A percentile compares a stretch with the other conserved stretches of the same genome.
Evolutionary conservation across 1,284 basidiomycete genomes (phyloP).

Genomic region (Microbotryomycetes sp.): DNA sequence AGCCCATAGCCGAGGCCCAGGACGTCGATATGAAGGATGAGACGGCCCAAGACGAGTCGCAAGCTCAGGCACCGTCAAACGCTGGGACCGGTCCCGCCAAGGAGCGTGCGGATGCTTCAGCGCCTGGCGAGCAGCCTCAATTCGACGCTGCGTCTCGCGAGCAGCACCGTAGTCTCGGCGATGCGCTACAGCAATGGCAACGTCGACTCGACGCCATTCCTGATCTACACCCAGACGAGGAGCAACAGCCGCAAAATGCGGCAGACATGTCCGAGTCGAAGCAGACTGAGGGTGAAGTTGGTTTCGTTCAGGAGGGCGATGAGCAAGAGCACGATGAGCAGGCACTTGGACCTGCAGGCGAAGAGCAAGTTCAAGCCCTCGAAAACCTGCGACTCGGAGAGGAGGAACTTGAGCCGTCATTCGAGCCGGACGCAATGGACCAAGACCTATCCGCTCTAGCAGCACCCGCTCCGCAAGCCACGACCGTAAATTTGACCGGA

Average conservation of each 20-base stretch:
- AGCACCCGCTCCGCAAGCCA: slow-evolving; percentile 7
- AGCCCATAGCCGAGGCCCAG: slow-evolving; percentile 1
- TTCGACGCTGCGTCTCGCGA: slow-evolving; percentile 6
- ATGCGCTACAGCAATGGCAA: slow-evolving; percentile 74
- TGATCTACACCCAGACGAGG: slow-evolving; percentile 47
- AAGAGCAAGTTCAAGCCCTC: slow-evolving; percentile 74
- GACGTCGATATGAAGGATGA: slow-evolving; percentile 14
- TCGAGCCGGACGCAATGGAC: slow-evolving; percentile 31
- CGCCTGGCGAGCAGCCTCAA: background rate
- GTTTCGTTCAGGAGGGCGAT: slow-evolving; percentile 69
- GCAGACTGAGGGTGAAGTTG: slow-evolving; percentile 49
- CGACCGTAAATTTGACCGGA: slow-evolving; percentile 22
- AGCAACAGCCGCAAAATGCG: slow-evolving; percentile 42
- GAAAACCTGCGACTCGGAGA: slow-evolving; percentile 70
- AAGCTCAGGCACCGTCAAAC: slow-evolving; percentile 15
- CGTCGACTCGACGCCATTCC: slow-evolving; percentile 80
- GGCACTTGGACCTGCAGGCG: slow-evolving; percentile 76
- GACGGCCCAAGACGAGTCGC: slow-evolving; percentile 14
- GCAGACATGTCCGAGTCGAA: slow-evolving; percentile 45
- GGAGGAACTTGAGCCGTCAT: slow-evolving; percentile 43
- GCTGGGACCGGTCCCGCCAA: slow-evolving; percentile 23
- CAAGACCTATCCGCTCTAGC: slow-evolving; percentile 28
- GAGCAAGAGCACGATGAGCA: slow-evolving; percentile 72
- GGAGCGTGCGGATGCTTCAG: slow-evolving; percentile 17
- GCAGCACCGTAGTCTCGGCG: slow-evolving; percentile 64